Percentiles rank a stretch among this genome's conserved stretches.
phyloP scores from a whole-genome alignment of 495 filamentous ascomycete genomes.

The Penicillium silybi region DNA sequence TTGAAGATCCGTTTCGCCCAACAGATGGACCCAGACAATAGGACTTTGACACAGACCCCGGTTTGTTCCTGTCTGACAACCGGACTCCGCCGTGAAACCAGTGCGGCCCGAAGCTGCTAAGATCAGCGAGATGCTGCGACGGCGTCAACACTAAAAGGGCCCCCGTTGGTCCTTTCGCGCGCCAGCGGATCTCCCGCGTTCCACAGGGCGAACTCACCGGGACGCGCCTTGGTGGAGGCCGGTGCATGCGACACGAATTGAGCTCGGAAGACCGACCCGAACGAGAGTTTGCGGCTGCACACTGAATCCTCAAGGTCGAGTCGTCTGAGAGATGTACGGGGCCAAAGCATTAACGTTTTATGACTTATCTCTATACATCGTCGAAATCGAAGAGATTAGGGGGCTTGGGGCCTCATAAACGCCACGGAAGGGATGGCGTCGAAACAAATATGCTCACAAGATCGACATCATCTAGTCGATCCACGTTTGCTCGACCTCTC shows the following conservation, averaged over 20 bases:
- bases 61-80: too few species aligned
- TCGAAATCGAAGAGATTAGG: too few species aligned
- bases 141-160: background rate
- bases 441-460: background rate
- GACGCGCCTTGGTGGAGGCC: background rate
- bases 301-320: too few species aligned
- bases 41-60: background rate
- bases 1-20: too few species aligned
- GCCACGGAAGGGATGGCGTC: too few species aligned
- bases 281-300: slow-evolving; percentile 9
- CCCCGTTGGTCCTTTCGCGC: background rate
- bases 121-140: background rate
- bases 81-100: slow-evolving; percentile 2
- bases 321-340: too few species aligned
- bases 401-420: too few species aligned
- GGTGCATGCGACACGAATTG: background rate
- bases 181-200: slow-evolving; percentile 3
- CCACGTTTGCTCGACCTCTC: slow-evolving; percentile 16
- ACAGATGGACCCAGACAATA: background rate
- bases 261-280: background rate
- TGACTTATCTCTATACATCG: too few species aligned
- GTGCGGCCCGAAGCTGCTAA: slow-evolving; percentile 2
- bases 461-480: background rate
- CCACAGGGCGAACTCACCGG: slow-evolving; percentile 3
- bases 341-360: too few species aligned